These are phyloP conservation scores for Sclerotinia subarctica DNA, from an alignment of 2,329 filamentous ascomycete species.

Conservation along the genomic window DNA sequence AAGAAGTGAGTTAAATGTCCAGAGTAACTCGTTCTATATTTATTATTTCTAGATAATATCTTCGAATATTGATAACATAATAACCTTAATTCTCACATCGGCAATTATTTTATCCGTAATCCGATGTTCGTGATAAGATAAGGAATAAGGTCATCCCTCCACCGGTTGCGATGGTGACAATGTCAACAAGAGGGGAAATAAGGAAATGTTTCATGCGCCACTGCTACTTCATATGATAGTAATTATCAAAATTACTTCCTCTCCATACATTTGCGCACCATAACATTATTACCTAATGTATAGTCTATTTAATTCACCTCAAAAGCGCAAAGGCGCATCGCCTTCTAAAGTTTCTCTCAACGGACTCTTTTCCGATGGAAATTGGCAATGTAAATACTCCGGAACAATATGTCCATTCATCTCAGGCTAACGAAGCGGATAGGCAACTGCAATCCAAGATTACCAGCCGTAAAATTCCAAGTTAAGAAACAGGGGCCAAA, in stretches of 20 bases:
- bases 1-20: slow-evolving; percentile 3
- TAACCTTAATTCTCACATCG: neutral
- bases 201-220: neutral
- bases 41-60: slow-evolving; percentile 1
- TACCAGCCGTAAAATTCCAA: slow-evolving; percentile 31
- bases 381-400: slow-evolving; percentile 19
- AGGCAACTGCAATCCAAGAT: slow-evolving; percentile 24
- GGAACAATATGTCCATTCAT: too few species aligned
- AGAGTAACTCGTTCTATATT: neutral
- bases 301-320: slow-evolving; percentile 14
- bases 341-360: slow-evolving; percentile 18
- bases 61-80: slow-evolving; percentile 15
- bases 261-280: neutral
- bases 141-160: neutral
- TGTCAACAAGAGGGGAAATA: slow-evolving; percentile 8
- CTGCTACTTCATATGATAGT: neutral
- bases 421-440: neutral
- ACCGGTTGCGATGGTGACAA: slow-evolving; percentile 12
- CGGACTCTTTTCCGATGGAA: slow-evolving; percentile 22
- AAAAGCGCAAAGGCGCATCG: slow-evolving; percentile 10
- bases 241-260: neutral
- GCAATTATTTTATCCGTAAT: neutral
- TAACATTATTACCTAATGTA: neutral
- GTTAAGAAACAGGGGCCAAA: slow-evolving; percentile 51
- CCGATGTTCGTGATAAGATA: slow-evolving; percentile 4